Evolutionary conservation across 2,329 filamentous ascomycete species (phyloP).

Genomic region (Davidsoniella eucalypti): DNA sequence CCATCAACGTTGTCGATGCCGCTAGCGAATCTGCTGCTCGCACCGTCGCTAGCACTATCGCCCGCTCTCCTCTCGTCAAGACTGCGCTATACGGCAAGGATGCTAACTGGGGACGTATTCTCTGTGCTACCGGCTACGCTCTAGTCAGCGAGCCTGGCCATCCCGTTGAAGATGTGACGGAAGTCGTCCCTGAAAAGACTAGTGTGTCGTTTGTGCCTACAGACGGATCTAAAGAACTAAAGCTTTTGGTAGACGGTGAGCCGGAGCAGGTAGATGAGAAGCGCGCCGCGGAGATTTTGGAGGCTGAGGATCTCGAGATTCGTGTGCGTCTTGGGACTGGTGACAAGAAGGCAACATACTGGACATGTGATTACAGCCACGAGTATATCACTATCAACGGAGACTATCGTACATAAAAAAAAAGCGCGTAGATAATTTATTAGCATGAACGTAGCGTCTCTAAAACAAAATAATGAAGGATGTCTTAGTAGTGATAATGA

Average conservation of each 20-base stretch:
- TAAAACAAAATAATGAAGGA: no score
- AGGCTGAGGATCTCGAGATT: constrained; percentile 66
- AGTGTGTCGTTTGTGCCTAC: constrained; percentile 64
- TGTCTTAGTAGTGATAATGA: no score
- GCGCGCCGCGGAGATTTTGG: constrained; percentile 60
- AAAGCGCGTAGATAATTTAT: not conserved
- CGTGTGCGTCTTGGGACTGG: constrained; percentile 56
- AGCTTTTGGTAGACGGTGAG: constrained; percentile 62
- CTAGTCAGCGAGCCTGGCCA: constrained; percentile 42
- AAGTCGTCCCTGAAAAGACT: constrained; percentile 52
- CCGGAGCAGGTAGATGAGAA: constrained; percentile 64
- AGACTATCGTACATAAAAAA: constrained; percentile 43
- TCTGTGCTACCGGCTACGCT: constrained; percentile 82
- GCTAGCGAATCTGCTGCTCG: constrained; percentile 54
- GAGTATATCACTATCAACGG: constrained; percentile 60
- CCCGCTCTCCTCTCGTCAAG: constrained; percentile 85
- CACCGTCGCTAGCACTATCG: constrained; percentile 72
- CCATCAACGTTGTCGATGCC: constrained; percentile 66
- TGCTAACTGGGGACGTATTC: constrained; percentile 94
- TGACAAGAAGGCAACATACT: constrained; percentile 53
- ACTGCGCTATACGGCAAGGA: constrained; percentile 94
- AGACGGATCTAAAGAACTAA: constrained; percentile 61
- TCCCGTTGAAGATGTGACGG: constrained; percentile 40
- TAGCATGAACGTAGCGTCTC: no score
- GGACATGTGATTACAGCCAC: constrained; percentile 77